Evolutionary conservation across 192 early-diverging fungal genomes (phyloP).

Genomic region (Dissophora ornata): DNA sequence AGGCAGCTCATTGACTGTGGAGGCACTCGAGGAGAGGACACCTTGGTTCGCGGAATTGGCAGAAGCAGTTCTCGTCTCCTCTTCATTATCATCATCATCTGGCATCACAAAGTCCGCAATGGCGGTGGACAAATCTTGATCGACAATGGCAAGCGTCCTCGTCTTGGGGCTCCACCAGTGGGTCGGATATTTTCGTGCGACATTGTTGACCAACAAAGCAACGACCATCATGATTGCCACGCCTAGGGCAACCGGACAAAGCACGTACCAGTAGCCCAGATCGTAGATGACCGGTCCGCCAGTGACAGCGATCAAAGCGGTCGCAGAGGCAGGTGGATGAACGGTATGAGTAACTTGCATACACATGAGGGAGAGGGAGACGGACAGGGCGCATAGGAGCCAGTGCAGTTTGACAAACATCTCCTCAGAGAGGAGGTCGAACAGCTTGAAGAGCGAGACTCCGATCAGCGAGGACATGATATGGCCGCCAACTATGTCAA

Average conservation of each 20-base stretch:
- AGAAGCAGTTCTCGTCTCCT: no score
- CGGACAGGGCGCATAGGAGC: conserved; percentile 62
- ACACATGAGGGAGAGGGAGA: conserved; percentile 56
- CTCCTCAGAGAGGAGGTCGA: conserved; percentile 47
- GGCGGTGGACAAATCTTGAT: conserved; percentile 40
- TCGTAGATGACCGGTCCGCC: conserved; percentile 51
- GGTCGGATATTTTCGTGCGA: conserved; percentile 61
- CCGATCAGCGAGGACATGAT: conserved; percentile 57
- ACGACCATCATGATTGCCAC: conserved; percentile 56
- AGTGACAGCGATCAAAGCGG: conserved; percentile 62
- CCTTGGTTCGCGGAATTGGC: no score
- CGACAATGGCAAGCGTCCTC: conserved; percentile 19
- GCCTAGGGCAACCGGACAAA: conserved; percentile 55
- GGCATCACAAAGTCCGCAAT: conserved; percentile 30
- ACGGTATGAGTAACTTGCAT: conserved; percentile 68
- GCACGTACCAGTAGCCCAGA: conserved; percentile 62
- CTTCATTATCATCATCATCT: conserved; percentile 14
- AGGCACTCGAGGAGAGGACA: conserved; percentile 1
- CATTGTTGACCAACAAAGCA: conserved; percentile 64
- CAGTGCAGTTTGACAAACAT: conserved; percentile 54
- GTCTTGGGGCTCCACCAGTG: conserved; percentile 65
- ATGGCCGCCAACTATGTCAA: conserved; percentile 59
- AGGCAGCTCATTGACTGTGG: background rate
- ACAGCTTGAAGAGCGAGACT: conserved; percentile 56
- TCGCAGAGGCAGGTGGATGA: conserved; percentile 66